phyloP scores from a whole-genome alignment of 805 yeast genomes.

The Zygoascus ofunaensis region DNA sequence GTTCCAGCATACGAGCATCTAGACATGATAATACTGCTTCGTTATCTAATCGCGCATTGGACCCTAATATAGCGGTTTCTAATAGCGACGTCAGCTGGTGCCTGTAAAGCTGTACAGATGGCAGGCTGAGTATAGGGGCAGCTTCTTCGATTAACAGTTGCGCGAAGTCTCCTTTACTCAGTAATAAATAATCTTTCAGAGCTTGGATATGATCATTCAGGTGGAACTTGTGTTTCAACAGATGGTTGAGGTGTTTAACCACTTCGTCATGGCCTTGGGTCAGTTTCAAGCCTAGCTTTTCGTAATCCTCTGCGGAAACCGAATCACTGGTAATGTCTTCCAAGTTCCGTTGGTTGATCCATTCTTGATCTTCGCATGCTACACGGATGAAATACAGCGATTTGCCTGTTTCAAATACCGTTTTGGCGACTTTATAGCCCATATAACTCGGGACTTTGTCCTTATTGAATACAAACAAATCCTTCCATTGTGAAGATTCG shows the following conservation, averaged over 20 bases:
- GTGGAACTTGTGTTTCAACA: constrained; percentile 42
- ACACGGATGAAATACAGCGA: constrained; percentile 53
- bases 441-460: constrained; percentile 34
- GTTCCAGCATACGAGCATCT: constrained; percentile 75
- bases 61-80: constrained; percentile 47
- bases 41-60: constrained; percentile 27
- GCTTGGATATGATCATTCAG: constrained; percentile 48
- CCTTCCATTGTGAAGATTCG: constrained; percentile 16
- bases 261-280: constrained; percentile 40
- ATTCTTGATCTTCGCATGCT: constrained; percentile 57
- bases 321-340: constrained; percentile 5
- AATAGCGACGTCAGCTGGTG: constrained; percentile 57
- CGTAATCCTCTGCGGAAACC: constrained; percentile 14
- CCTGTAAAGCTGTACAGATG: constrained; percentile 55
- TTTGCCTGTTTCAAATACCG: constrained; percentile 49
- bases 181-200: constrained; percentile 56
- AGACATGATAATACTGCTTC: constrained; percentile 42
- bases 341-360: constrained; percentile 35
- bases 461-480: constrained; percentile 18
- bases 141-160: constrained; percentile 54
- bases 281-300: constrained; percentile 23
- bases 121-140: constrained; percentile 42
- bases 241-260: constrained; percentile 40
- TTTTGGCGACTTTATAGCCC: constrained; percentile 20
- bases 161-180: constrained; percentile 78